Base-by-base conservation (phyloP, 192 early-diverging fungal species). In the Coemansia sp. region DNA sequence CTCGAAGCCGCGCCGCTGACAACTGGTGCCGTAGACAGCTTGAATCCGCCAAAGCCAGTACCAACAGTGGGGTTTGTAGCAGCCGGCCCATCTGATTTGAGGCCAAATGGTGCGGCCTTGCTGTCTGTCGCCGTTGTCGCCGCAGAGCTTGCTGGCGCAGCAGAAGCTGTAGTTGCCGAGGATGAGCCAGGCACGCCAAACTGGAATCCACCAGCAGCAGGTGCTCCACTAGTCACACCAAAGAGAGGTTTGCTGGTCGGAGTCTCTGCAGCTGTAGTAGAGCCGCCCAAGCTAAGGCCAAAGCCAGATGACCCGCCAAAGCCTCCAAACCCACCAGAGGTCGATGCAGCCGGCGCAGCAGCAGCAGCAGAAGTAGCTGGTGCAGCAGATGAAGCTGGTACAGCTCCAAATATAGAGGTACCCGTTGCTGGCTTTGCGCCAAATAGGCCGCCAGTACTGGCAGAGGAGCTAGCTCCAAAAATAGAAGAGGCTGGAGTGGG, bases 1-100 rank as follows among this genome's bases (percentile, higher is more conserved):
- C 55, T 58, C 15, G 55, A 58, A 7, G 66, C 37, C 31, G 72
- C 37, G 51, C 66, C 55, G 77, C 73, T 69, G 53, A 66, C 64
- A 17, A 65, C 60, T 4, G 79, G 74, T 1, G 79, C 66, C 1
- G 74, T 68, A 12, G 79, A 68, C 4, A 76, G 68, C 69, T 82
- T 82, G 65, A 76, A 76, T 15, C 79, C 74, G 41, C 79, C 79
- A 37, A 82, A 25, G 0, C 81, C 67, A 37, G 85, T 64, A 77
- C 82, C 59, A 27, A 73, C 58, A 5, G 85, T 80, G 12, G 86
- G 84, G 50, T 76, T 68, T 17, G 84, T 61, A 1, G 82, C 67
- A 4, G 84, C 59, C 7, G 74, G 14, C 10, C 69, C 46, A 31
- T 82, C 66, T 31, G 67, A 72, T 63, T 85, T 69, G 19, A 58